Conservation (phyloP, 2,329 filamentous ascomycete species). For the Colletotrichum horii region DNA sequence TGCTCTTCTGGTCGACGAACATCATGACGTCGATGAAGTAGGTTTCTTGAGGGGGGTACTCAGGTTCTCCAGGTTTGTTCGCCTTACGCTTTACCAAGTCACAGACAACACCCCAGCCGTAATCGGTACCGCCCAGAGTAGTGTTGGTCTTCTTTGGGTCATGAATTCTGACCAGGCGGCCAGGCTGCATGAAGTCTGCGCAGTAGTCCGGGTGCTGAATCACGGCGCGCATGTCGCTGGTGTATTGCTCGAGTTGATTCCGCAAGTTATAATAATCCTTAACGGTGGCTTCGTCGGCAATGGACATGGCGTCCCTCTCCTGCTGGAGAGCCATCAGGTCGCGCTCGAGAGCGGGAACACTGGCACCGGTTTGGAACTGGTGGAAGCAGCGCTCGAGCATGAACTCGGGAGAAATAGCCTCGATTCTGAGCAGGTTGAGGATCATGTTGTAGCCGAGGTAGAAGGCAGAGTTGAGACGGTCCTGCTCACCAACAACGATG, state of each 20-base stretch:
- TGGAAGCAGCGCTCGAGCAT: slow-evolving; percentile 99
- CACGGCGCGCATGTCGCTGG: slow-evolving; percentile 87
- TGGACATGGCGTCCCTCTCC: slow-evolving; percentile 74
- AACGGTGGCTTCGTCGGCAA: slow-evolving; percentile 85
- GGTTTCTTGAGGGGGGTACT: slow-evolving; percentile 75
- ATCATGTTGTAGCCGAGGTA: slow-evolving; percentile 99
- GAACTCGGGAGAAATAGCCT: slow-evolving; percentile 97
- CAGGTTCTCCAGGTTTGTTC: slow-evolving; percentile 70
- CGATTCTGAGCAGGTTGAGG: slow-evolving; percentile 93
- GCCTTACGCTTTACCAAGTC: slow-evolving; percentile 71
- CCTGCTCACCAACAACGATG: slow-evolving; percentile 95
- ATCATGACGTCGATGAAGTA: slow-evolving; percentile 86
- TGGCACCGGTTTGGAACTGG: slow-evolving; percentile 95
- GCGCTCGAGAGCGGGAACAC: slow-evolving; percentile 82
- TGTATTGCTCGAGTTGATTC: slow-evolving; percentile 82
- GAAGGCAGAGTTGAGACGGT: slow-evolving; percentile 96
- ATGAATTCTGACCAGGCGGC: slow-evolving; percentile 87
- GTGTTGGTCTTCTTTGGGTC: slow-evolving; percentile 57
- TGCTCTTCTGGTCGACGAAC: slow-evolving; percentile 56
- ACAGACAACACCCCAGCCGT: slow-evolving; percentile 92
- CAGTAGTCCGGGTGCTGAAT: slow-evolving; percentile 92
- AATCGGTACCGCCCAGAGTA: slow-evolving; percentile 67
- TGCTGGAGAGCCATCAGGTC: slow-evolving; percentile 80
- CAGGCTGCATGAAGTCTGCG: slow-evolving; percentile 81
- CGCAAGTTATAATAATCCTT: slow-evolving; percentile 94